Base-by-base conservation (phyloP, 331 rosid genomes). In the Pyracantha coccinea region DNA sequence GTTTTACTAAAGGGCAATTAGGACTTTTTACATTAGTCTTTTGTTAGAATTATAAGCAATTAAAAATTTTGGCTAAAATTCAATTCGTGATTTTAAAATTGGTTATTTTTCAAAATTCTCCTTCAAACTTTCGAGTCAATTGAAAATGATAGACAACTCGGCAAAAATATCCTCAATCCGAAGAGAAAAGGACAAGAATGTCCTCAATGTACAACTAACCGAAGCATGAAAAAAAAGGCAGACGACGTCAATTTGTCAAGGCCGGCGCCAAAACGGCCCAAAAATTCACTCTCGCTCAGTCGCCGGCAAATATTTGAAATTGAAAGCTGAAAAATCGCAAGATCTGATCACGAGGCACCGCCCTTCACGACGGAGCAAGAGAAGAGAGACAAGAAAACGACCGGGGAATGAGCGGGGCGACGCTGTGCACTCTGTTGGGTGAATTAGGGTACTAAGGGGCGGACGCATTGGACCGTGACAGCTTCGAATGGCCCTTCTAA, bases 401-500 rank as follows among this genome's bases (percentile, higher is more conserved):
- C 9, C 69, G 72, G 25, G 66, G 16, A 75, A 94, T 94, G 99
- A 94, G 97, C 44, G 96, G 96, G 9, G 75, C 82, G 11, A 76
- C 89, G 68, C 80, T 90, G 2, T 94, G 97, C 75, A 55, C 85
- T 1, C 75, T 94, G 83, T 69, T 94, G 20, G 81, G 81, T 19
- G 97, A 94, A 81, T 75, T 94, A 68, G 99, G 99, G 21, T 94
- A 69, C 75, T 80, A 80, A 72, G 90, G 83, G 2, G 86, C 91
- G 2, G 92, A 86, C 20, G 76, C 83, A 27, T 83, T 92, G 29
- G 99, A 92, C 75, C 93, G 96, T 1, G 99, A 92, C 77, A 94
- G 97, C 81, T 94, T 94, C 79, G 99, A 94, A 58, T 94, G 99
- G 99, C 97, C 97, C 0, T 90, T 94, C 57, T 96, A 90, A 38